phyloP scores from a whole-genome alignment of 2,329 filamentous ascomycete species.

The Aplosporella prunicola region DNA sequence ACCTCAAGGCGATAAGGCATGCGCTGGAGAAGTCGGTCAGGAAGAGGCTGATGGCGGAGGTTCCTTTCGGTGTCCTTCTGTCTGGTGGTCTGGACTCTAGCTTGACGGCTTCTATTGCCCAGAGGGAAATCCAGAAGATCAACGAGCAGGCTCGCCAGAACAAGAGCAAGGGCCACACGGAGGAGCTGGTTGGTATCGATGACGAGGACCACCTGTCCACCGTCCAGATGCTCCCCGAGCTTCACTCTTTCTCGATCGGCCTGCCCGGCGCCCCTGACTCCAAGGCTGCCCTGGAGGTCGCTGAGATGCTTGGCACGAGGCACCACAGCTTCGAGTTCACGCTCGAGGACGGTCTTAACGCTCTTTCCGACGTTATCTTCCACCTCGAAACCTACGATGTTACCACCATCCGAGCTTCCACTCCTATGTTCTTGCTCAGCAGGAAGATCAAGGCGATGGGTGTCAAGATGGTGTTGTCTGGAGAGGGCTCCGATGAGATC shows the following conservation, averaged over 20 bases:
- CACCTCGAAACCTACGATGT: constrained; percentile 98
- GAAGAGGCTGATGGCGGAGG: constrained; percentile 97
- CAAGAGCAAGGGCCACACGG: constrained; percentile 29
- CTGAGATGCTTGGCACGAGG: constrained; percentile 93
- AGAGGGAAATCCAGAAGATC: constrained; percentile 77
- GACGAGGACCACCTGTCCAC: constrained; percentile 84
- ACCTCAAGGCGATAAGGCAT: constrained; percentile 72
- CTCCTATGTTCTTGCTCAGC: constrained; percentile 94
- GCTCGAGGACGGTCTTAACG: constrained; percentile 92
- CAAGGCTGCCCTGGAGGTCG: constrained; percentile 82
- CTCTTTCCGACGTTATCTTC: constrained; percentile 93
- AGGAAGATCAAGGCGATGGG: constrained; percentile 99
- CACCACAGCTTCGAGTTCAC: constrained; percentile 99
- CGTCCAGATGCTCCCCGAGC: constrained; percentile 81
- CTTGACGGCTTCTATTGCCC: constrained; percentile 87
- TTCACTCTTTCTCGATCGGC: constrained; percentile 98
- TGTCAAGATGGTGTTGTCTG: constrained; percentile 97
- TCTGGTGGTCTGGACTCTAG: constrained; percentile 95
- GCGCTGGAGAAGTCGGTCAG: constrained; percentile 83
- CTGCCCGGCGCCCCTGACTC: constrained; percentile 88
- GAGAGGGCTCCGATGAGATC: constrained; percentile 95
- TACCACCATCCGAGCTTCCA: constrained; percentile 95
- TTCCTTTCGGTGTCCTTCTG: constrained; percentile 90
- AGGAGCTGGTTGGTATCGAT: constrained; percentile 79
- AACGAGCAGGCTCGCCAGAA: constrained; percentile 49